Percentiles rank a stretch among this genome's conserved stretches.
phyloP scores from a whole-genome alignment of 345 rosid genomes.

The Punica granatum region DNA sequence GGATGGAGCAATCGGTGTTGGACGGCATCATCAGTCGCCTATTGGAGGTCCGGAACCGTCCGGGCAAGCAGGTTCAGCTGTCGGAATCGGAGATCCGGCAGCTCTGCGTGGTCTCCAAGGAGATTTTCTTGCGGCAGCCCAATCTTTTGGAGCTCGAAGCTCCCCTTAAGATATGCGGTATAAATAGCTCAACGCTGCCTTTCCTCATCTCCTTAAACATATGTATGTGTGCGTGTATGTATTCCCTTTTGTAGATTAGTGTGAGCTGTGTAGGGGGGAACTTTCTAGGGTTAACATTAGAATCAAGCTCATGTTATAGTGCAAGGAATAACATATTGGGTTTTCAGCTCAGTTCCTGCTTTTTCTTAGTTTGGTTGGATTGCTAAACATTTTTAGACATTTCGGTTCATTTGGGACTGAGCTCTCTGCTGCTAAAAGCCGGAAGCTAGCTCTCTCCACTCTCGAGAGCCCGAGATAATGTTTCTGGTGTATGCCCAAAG shows the following conservation, averaged over 20 bases:
- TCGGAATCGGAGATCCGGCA: slow-evolving; percentile 72
- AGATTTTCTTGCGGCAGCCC: slow-evolving; percentile 59
- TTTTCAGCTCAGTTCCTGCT: not conserved
- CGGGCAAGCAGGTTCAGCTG: slow-evolving; percentile 71
- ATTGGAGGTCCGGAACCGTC: slow-evolving; percentile 48
- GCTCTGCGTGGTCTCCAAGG: slow-evolving; percentile 44
- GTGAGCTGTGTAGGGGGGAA: not conserved
- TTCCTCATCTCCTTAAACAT: not conserved
- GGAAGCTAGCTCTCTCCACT: not conserved
- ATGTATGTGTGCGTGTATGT: not conserved
- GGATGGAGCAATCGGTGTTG: slow-evolving; percentile 49
- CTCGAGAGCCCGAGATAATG: not conserved
- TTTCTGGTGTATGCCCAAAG: not conserved
- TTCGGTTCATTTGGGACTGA: not conserved
- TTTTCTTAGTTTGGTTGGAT: not conserved
- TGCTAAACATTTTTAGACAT: not conserved
- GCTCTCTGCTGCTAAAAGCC: not conserved
- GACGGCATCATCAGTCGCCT: slow-evolving; percentile 64
- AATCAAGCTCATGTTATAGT: not conserved
- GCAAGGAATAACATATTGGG: not conserved
- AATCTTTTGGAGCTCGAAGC: slow-evolving; percentile 74
- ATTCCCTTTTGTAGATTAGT: not conserved
- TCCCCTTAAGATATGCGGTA: slow-evolving; percentile 79
- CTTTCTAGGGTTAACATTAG: not conserved
- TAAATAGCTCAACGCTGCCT: not conserved